Base-by-base conservation (phyloP, 2,329 filamentous ascomycete species). In the Talaromyces sp. region DNA sequence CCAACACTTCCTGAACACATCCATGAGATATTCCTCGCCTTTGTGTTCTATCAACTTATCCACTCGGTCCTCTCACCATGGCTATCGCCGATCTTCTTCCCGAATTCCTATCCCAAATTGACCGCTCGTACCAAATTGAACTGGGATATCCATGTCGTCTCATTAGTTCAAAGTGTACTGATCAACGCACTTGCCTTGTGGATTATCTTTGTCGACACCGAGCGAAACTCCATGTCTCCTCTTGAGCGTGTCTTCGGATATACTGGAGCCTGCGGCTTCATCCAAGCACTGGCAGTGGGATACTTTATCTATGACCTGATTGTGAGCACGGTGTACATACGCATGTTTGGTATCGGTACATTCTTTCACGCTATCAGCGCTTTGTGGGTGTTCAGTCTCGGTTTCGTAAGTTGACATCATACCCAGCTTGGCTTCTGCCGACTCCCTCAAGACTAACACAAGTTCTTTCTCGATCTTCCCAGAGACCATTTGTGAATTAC, bases 141-240 rank as follows among this genome's bases (percentile, higher is more conserved):
- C 71, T 87, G 85, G 85, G 81, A 87, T 69, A 83, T 87, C 7
- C 85, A 87, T 64, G 80, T 86, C 49, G 85, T 87, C 37, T 84
- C 81, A 0, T 75, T 87, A 37, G 73, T 85, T 32, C 85, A 87
- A 72, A 80, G 78, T 55, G 73, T 77, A 8, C 63, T 86, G 16
- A 81, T 87, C 64, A 82, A 80, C 64, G 67, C 65, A 4, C 60
- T 82, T 40, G 82, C 83, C 22, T 67, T 87, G 14, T 86, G 80
- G 76, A 79, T 85, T 36, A 83, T 86, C 66, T 75, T 73, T 56
- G 70, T 57, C 17, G 84, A 87, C 65, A 65, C 80, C 39, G 83
- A 86, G 70, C 74, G 84, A 47, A 73, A 68, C 59, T 71, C 69
- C 24, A 84, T 85, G 80, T 72, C 72, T 24, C 73, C 76, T 62